Conservation (phyloP, 805 yeast genomes). For the Schwanniomyces vanrijiae region DNA sequence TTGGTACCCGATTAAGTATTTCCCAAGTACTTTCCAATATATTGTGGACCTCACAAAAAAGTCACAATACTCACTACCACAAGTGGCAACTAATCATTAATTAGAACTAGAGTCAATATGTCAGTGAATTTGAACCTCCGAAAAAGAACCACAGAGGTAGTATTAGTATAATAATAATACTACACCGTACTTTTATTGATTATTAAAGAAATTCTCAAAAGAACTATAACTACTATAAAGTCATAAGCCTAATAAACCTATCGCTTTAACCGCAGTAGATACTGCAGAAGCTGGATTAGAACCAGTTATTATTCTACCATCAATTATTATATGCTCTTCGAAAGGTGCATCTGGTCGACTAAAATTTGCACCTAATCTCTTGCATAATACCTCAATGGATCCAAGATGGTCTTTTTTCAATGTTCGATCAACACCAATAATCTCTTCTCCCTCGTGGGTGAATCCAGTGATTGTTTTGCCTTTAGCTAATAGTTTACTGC, state of each 20-base stretch:
- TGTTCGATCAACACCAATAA: constrained; percentile 11
- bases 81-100: no score
- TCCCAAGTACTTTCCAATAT: no score
- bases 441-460: constrained; percentile 50
- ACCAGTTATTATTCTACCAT: constrained; percentile 60
- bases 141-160: no score
- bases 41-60: no score
- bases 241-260: constrained; percentile 5
- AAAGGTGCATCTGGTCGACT: constrained; percentile 46
- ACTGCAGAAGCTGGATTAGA: constrained; percentile 55
- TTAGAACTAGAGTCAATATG: no score
- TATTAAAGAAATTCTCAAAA: no score
- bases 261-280: constrained; percentile 42
- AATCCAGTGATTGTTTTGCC: constrained; percentile 59
- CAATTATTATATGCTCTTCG: constrained; percentile 46
- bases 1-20: no score
- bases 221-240: no score
- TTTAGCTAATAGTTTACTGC: constrained; percentile 40
- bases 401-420: constrained; percentile 19
- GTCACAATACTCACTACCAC: no score
- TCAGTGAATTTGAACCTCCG: no score
- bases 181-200: neutral
- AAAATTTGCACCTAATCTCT: constrained; percentile 38
- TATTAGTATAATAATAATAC: no score
- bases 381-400: constrained; percentile 35